Evolutionary conservation across 345 rosid species (phyloP).

Genomic region (Hirschfeldia incana): DNA sequence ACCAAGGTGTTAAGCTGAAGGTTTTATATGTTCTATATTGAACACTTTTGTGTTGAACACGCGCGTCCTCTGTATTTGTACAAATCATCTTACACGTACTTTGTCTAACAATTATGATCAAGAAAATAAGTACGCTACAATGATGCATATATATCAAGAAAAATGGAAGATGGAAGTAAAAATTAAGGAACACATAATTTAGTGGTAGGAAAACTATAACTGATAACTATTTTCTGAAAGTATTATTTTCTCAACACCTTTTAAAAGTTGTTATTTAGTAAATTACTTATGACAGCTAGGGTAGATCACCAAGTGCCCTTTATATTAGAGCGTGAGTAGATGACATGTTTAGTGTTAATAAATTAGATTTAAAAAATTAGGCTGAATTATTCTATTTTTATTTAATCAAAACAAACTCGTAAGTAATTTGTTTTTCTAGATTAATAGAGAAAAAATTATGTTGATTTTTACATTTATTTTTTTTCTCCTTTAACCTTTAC

Average conservation of each 20-base stretch:
- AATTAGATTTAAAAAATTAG: background rate
- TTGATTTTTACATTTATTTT: background rate
- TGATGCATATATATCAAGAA: background rate
- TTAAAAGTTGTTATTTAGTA: background rate
- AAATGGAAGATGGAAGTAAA: background rate
- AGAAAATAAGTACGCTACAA: background rate
- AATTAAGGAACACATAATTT: background rate
- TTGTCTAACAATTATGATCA: background rate
- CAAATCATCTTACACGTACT: background rate
- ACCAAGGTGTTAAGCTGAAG: slow-evolving; percentile 14
- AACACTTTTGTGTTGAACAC: background rate
- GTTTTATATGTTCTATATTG: background rate
- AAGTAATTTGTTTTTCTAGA: background rate
- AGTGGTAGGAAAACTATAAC: background rate
- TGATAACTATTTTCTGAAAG: background rate
- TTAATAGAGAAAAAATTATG: background rate
- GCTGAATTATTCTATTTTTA: background rate
- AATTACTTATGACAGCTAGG: background rate
- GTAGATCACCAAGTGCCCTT: background rate
- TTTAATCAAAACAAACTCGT: background rate
- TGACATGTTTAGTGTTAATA: background rate
- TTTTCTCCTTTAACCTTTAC: background rate
- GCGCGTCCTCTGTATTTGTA: background rate
- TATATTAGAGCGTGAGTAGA: background rate
- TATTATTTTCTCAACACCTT: background rate